Evolutionary conservation across 106 monocot species (phyloP).

Genomic region (Agapanthus africanus): DNA sequence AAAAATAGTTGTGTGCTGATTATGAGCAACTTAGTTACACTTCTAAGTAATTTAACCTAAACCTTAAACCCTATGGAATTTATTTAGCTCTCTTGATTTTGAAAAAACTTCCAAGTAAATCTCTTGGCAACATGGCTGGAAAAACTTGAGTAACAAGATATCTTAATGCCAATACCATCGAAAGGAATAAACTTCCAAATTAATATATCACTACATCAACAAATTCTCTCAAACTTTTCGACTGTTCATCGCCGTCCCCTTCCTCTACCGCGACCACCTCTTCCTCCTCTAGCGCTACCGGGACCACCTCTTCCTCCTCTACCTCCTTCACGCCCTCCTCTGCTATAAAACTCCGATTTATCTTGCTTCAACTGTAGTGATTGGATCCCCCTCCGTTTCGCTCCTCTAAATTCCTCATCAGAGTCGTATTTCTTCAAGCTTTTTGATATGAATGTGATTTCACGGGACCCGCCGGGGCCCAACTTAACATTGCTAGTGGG

Average conservation of each 20-base stretch:
- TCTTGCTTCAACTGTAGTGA: slow-evolving; percentile 59
- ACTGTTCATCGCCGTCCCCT: slow-evolving; percentile 23
- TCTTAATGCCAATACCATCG: too few species aligned
- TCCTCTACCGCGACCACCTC: slow-evolving; percentile 23
- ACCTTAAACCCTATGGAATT: too few species aligned
- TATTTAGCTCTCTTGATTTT: too few species aligned
- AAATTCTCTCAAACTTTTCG: too few species aligned
- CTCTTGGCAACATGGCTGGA: too few species aligned
- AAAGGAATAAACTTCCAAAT: too few species aligned
- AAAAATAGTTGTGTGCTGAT: too few species aligned
- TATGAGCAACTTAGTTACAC: too few species aligned
- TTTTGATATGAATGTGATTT: slow-evolving; percentile 63
- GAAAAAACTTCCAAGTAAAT: too few species aligned
- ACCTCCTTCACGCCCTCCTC: slow-evolving; percentile 29
- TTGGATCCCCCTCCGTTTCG: slow-evolving; percentile 56
- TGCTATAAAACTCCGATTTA: slow-evolving; percentile 45
- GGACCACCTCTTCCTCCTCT: slow-evolving; percentile 24
- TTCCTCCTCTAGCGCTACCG: slow-evolving; percentile 17
- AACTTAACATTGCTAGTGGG: slow-evolving; percentile 33
- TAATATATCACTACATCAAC: too few species aligned
- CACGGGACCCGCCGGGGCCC: slow-evolving; percentile 79
- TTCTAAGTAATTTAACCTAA: too few species aligned
- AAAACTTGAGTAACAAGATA: too few species aligned
- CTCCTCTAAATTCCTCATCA: slow-evolving; percentile 15
- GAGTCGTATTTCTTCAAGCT: slow-evolving; percentile 28